phyloP scores from a whole-genome alignment of 805 yeast genomes.

The Kurtzmaniella fragi region DNA sequence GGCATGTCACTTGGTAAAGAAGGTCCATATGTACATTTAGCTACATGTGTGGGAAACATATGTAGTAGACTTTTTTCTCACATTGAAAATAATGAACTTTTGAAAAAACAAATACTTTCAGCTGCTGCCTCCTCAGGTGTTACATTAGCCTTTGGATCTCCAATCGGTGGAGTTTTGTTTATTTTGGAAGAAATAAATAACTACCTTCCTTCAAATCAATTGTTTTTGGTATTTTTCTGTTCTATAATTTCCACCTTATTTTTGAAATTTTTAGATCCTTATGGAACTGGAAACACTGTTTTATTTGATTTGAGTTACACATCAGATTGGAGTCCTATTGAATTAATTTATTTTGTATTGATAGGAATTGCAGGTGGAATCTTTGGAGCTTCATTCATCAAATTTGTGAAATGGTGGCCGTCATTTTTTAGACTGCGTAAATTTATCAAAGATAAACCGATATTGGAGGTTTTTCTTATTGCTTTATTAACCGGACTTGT shows the following conservation, averaged over 20 bases:
- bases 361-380: conserved; percentile 52
- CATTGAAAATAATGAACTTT: conserved; percentile 43
- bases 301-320: conserved; percentile 46
- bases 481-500: conserved; percentile 42
- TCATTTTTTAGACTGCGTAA: conserved; percentile 26
- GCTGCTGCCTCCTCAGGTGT: conserved; percentile 59
- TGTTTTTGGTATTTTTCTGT: conserved; percentile 51
- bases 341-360: conserved; percentile 39
- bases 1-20: conserved; percentile 57
- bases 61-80: conserved; percentile 42
- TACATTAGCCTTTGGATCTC: conserved; percentile 57
- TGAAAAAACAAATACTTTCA: conserved; percentile 48
- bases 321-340: conserved; percentile 49
- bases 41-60: conserved; percentile 55
- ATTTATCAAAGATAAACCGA: conserved; percentile 34
- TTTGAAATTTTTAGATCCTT: conserved; percentile 50
- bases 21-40: conserved; percentile 59
- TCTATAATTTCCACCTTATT: conserved; percentile 50
- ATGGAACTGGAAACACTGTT: conserved; percentile 56
- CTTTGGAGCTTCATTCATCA: conserved; percentile 47
- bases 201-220: conserved; percentile 48
- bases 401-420: conserved; percentile 45
- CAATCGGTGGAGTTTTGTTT: conserved; percentile 55
- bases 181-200: conserved; percentile 54
- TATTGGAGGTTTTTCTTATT: conserved; percentile 41